Conservation (phyloP, 2,329 filamentous ascomycete species). For the Colletotrichum destructivum region DNA sequence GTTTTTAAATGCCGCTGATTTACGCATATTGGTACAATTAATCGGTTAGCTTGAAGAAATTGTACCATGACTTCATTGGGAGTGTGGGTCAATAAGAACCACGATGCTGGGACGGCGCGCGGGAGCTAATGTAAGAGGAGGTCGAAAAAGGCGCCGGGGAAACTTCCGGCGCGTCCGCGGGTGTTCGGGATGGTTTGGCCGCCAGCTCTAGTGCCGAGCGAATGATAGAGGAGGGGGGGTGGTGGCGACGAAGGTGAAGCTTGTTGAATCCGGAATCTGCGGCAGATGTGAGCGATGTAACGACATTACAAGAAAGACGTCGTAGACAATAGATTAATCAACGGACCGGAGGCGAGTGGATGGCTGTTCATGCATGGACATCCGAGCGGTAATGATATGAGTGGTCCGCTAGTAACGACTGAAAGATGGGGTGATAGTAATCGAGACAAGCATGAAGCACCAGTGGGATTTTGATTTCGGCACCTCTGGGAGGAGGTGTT, state of each 20-base stretch:
- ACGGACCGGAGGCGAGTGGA: neutral
- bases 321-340: slow-evolving; percentile 2
- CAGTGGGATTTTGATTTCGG: neutral
- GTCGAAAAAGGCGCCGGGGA: slow-evolving; percentile 24
- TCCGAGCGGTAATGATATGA: slow-evolving; percentile 31
- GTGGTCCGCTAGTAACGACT: neutral
- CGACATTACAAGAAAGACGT: neutral
- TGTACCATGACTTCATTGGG: slow-evolving; percentile 7
- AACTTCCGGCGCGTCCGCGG: neutral
- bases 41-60: neutral
- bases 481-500: neutral
- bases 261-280: slow-evolving; percentile 19
- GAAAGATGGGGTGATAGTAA: neutral
- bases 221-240: neutral
- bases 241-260: neutral
- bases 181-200: neutral
- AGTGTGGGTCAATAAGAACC: slow-evolving; percentile 10
- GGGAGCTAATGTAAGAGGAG: slow-evolving; percentile 35
- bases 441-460: neutral
- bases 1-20: neutral
- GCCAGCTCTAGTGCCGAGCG: slow-evolving; percentile 7
- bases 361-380: slow-evolving; percentile 11
- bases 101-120: slow-evolving; percentile 34
- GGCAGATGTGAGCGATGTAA: slow-evolving; percentile 28
- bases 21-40: slow-evolving; percentile 6